These are phyloP conservation scores for Yamadazyma epiphylla DNA, from an alignment of 1,139 yeast species.

Conservation along the genomic window DNA sequence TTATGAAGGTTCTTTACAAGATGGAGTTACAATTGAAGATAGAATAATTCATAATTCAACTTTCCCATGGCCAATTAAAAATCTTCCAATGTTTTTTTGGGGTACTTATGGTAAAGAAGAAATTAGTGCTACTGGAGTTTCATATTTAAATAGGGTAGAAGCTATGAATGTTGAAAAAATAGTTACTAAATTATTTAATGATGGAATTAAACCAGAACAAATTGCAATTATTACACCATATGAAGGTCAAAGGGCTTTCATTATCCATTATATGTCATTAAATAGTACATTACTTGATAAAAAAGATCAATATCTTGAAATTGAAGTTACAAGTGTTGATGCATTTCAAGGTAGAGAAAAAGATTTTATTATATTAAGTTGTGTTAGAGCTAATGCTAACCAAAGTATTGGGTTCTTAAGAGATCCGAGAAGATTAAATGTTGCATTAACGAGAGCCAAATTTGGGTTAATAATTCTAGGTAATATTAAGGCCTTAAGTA, in stretches of 20 bases:
- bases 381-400: slow-evolving; percentile 87
- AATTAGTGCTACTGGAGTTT: slow-evolving; percentile 75
- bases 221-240: slow-evolving; percentile 94
- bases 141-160: slow-evolving; percentile 84
- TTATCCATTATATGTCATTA: slow-evolving; percentile 73
- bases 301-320: slow-evolving; percentile 61
- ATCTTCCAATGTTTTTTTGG: slow-evolving; percentile 94
- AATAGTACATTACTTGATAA: slow-evolving; percentile 60
- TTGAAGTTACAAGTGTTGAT: slow-evolving; percentile 91
- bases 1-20: slow-evolving; percentile 88
- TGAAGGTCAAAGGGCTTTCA: slow-evolving; percentile 87
- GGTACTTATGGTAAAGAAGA: slow-evolving; percentile 88
- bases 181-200: slow-evolving; percentile 68
- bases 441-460: slow-evolving; percentile 88
- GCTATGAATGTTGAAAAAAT: slow-evolving; percentile 87
- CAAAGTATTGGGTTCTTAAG: slow-evolving; percentile 83
- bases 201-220: slow-evolving; percentile 77
- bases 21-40: slow-evolving; percentile 80
- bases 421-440: slow-evolving; percentile 89
- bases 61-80: slow-evolving; percentile 88
- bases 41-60: slow-evolving; percentile 52
- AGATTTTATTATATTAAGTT: slow-evolving; percentile 81
- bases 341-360: slow-evolving; percentile 97
- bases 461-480: slow-evolving; percentile 82
- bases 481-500: slow-evolving; percentile 73